A percentile compares a stretch with the other conserved stretches of the same genome.
Conservation (phyloP, 1,284 basidiomycete species). For the Fomitopsis pinicola region DNA sequence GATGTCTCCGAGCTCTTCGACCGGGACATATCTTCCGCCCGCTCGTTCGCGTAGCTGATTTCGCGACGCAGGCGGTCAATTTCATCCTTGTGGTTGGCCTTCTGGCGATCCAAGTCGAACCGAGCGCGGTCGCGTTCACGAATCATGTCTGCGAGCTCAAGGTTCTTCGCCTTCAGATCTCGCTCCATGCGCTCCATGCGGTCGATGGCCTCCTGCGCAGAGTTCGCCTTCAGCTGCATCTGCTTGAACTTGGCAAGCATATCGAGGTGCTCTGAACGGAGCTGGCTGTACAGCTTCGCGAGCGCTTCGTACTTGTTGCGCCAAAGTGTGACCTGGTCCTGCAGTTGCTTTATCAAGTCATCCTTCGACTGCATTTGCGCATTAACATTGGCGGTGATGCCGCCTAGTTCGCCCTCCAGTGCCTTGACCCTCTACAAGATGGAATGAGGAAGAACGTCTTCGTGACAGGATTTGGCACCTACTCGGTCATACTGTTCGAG, state of each 20-base stretch:
- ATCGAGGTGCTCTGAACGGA: conserved; percentile 96
- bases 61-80: conserved; percentile 91
- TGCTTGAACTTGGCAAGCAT: conserved; percentile 97
- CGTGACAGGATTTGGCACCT: conserved; percentile 25
- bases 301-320: conserved; percentile 99
- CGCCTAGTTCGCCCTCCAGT: conserved; percentile 86
- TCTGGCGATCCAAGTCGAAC: conserved; percentile 95
- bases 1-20: conserved; percentile 94
- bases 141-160: conserved; percentile 99
- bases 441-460: not conserved
- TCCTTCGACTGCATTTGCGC: conserved; percentile 93
- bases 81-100: conserved; percentile 94
- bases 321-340: conserved; percentile 97
- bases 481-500: conserved; percentile 97
- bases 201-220: conserved; percentile 98
- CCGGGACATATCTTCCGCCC: conserved; percentile 90
- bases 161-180: conserved; percentile 96
- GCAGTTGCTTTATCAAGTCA: conserved; percentile 92
- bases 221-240: conserved; percentile 97
- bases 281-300: conserved; percentile 97
- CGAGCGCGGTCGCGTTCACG: conserved; percentile 94
- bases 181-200: conserved; percentile 99
- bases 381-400: conserved; percentile 76
- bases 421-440: conserved; percentile 84
- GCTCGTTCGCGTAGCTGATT: conserved; percentile 95